Evolutionary conservation across 441 rosid genomes (phyloP).

Genomic region (Corymbia calophylla): DNA sequence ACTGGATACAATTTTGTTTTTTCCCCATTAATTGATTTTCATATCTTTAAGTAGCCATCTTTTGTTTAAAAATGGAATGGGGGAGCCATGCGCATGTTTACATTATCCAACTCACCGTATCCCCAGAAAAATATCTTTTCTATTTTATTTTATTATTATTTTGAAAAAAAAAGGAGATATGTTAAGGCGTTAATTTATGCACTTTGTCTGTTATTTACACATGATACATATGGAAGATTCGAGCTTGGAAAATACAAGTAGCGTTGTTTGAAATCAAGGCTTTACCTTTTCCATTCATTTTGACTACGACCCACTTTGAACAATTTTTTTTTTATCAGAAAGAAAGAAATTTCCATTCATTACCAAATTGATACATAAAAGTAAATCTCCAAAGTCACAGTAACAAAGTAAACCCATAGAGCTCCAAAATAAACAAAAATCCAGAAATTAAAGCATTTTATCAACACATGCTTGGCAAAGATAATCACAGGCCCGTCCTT

Average conservation of each 20-base stretch:
- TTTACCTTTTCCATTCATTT: neutral
- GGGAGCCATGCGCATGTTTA: neutral
- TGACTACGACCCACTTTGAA: neutral
- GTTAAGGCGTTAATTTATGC: neutral
- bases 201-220: neutral
- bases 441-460: too few species aligned
- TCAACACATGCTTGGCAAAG: too few species aligned
- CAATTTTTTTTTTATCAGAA: too few species aligned
- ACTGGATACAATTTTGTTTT: rapidly evolving
- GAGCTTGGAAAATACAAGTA: neutral
- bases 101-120: neutral
- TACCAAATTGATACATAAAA: too few species aligned
- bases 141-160: too few species aligned
- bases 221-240: neutral
- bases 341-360: too few species aligned
- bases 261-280: neutral
- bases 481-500: too few species aligned
- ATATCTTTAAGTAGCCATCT: neutral
- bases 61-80: neutral
- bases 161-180: too few species aligned
- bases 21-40: neutral
- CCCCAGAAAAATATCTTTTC: too few species aligned
- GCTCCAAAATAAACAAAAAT: too few species aligned
- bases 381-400: too few species aligned
- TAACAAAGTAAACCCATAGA: too few species aligned